A percentile compares a stretch with the other conserved stretches of the same genome.
Evolutionary conservation across 257 asterid genomes (phyloP).

Genomic region (Petunia secreta): DNA sequence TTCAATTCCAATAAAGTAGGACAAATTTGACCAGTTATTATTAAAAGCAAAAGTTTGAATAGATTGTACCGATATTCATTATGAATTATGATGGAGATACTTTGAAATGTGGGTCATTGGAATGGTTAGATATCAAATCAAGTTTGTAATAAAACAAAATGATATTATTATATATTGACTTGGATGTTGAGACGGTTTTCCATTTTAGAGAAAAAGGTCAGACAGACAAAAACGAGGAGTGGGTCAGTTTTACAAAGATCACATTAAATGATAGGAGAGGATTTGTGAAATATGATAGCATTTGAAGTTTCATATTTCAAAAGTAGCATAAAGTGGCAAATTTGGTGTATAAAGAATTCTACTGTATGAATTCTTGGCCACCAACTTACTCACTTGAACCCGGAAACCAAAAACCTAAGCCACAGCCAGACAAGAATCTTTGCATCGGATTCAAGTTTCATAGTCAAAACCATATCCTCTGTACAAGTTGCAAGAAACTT

Average conservation of each 20-base stretch:
- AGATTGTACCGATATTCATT: no score
- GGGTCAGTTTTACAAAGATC: background rate
- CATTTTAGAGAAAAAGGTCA: background rate
- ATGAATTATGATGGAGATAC: background rate
- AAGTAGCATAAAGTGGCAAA: no score
- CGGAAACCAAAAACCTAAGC: background rate
- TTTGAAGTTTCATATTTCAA: no score
- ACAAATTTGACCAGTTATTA: background rate
- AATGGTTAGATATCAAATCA: background rate
- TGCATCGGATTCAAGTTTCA: background rate
- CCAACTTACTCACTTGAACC: no score
- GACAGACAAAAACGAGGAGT: background rate
- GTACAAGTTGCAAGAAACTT: background rate
- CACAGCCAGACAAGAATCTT: no score
- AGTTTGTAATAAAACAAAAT: background rate
- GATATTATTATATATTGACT: background rate
- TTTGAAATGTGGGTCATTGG: background rate
- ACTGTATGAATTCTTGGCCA: no score
- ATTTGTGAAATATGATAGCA: background rate
- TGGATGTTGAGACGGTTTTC: background rate
- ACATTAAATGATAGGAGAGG: background rate
- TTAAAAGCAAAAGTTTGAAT: no score
- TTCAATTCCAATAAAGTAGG: background rate
- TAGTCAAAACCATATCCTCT: background rate
- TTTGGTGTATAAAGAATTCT: no score